Conservation (phyloP, 768 basidiomycete genomes). For the Lactifluus piperatus region DNA sequence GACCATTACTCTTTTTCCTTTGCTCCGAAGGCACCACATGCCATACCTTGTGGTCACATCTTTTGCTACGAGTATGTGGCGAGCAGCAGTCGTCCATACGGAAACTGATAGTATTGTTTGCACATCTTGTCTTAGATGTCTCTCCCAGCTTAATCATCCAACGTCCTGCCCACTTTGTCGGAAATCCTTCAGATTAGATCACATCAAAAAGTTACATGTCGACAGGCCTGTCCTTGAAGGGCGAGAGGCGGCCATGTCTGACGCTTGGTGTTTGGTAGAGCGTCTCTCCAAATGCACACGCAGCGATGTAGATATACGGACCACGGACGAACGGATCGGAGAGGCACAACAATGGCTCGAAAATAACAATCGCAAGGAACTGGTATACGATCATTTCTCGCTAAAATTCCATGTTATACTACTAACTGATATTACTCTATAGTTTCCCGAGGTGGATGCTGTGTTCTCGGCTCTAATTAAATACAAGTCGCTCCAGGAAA, state of each 20-base stretch:
- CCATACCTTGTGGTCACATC: slow-evolving; percentile 69
- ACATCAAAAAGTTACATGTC: slow-evolving; percentile 61
- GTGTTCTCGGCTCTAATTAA: slow-evolving; percentile 13
- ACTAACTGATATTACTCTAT: neutral
- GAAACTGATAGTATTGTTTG: neutral
- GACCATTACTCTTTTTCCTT: slow-evolving; percentile 50
- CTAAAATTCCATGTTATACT: neutral
- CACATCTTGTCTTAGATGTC: slow-evolving; percentile 38
- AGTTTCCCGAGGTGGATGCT: slow-evolving; percentile 17
- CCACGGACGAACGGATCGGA: slow-evolving; percentile 32
- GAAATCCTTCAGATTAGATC: slow-evolving; percentile 46
- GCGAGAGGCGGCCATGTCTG: slow-evolving; percentile 2
- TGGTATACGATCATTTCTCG: slow-evolving; percentile 5
- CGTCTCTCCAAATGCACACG: slow-evolving; percentile 8
- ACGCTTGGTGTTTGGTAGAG: slow-evolving; percentile 6
- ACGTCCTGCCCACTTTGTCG: slow-evolving; percentile 60
- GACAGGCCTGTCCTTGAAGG: slow-evolving; percentile 27
- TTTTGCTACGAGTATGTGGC: slow-evolving; percentile 57
- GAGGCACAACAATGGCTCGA: slow-evolving; percentile 47
- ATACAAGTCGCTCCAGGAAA: slow-evolving; percentile 16
- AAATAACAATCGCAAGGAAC: slow-evolving; percentile 5
- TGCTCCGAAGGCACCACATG: slow-evolving; percentile 47
- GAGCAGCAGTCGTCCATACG: neutral
- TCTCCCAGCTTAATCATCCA: slow-evolving; percentile 38
- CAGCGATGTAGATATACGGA: slow-evolving; percentile 24